Percentiles rank a stretch among this genome's conserved stretches.
Evolutionary conservation across 371 early-diverging fungal species (phyloP).

Genomic region (Mortierella sp.): DNA sequence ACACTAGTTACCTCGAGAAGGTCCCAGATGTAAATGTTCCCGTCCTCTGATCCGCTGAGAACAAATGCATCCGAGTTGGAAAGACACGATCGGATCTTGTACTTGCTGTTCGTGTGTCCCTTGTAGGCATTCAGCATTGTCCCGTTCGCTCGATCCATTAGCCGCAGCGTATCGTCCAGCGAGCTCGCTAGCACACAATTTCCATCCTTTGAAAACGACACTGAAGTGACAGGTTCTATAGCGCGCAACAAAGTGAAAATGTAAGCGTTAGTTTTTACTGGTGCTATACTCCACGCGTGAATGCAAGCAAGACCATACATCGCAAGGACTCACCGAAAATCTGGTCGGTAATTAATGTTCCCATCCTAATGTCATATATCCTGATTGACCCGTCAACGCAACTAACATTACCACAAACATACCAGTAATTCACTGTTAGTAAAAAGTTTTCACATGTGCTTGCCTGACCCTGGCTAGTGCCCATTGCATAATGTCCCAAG

Average conservation of each 20-base stretch:
- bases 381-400: constrained; percentile 89
- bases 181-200: constrained; percentile 84
- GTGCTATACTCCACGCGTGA: background rate
- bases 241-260: background rate
- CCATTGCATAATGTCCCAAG: background rate
- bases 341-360: constrained; percentile 75
- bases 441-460: background rate
- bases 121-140: constrained; percentile 81
- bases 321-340: constrained; percentile 71
- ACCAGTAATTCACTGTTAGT: background rate
- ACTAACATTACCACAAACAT: constrained; percentile 43
- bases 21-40: constrained; percentile 89
- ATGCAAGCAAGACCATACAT: background rate
- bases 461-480: background rate
- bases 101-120: constrained; percentile 86
- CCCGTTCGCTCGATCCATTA: constrained; percentile 88
- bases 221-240: constrained; percentile 86
- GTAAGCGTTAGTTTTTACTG: background rate
- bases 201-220: constrained; percentile 76
- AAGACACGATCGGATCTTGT: constrained; percentile 78
- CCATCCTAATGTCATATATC: constrained; percentile 88
- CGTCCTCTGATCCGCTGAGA: constrained; percentile 93
- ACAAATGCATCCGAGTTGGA: constrained; percentile 82
- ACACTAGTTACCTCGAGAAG: constrained; percentile 69
- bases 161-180: constrained; percentile 80